Percentiles rank a stretch among this genome's conserved stretches.
Conservation (phyloP, 352 stramenopile genomes). For the Nothophytophthora sp. region DNA sequence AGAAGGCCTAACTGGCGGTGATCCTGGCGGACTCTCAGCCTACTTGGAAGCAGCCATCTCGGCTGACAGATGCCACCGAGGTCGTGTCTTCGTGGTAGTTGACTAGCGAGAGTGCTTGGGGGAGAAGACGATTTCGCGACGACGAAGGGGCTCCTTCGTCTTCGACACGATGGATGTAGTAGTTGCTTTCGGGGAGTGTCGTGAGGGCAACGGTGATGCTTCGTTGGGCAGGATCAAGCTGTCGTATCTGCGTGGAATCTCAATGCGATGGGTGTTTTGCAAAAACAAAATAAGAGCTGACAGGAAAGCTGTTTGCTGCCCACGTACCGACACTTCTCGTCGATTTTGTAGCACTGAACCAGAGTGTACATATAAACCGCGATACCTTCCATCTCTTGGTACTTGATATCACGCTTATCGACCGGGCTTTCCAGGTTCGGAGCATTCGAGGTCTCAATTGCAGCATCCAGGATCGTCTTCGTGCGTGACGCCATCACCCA, state of each 20-base stretch:
- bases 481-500: slow-evolving; percentile 44
- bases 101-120: slow-evolving; percentile 16
- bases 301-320: no score
- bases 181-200: not conserved
- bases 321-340: slow-evolving; percentile 33
- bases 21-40: not conserved
- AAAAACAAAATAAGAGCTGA: not conserved
- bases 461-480: slow-evolving; percentile 28
- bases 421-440: not conserved
- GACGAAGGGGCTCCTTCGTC: slow-evolving; percentile 9
- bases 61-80: not conserved
- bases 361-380: slow-evolving; percentile 50
- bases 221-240: slow-evolving; percentile 3
- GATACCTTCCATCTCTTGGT: slow-evolving; percentile 33
- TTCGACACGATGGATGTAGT: not conserved
- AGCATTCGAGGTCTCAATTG: slow-evolving; percentile 11
- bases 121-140: slow-evolving; percentile 27
- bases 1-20: slow-evolving; percentile 5
- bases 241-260: no score
- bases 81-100: not conserved
- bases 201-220: slow-evolving; percentile 1
- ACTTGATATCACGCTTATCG: slow-evolving; percentile 14
- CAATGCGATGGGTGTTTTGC: slow-evolving; percentile 13
- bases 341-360: slow-evolving; percentile 54
- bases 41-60: not conserved